Evolutionary conservation across 192 early-diverging fungal species (phyloP).

Genomic region (Coemansia sp.): DNA sequence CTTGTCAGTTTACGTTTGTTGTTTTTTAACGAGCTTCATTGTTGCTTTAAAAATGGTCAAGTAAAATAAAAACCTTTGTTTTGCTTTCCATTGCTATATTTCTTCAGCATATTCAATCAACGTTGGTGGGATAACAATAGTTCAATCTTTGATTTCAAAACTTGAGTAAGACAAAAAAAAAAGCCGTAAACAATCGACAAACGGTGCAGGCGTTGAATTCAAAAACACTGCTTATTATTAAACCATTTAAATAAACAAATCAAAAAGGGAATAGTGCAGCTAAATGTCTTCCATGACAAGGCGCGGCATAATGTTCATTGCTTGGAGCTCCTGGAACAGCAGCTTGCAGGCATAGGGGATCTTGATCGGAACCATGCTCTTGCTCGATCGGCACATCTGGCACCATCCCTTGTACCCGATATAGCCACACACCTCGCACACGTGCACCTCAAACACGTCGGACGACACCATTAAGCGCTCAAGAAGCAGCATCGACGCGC

Average conservation of each 20-base stretch:
- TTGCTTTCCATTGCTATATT: no score
- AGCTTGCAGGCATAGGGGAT: slow-evolving; percentile 98
- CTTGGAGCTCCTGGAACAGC: slow-evolving; percentile 95
- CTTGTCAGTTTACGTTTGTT: no score
- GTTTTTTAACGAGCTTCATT: no score
- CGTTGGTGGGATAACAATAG: no score
- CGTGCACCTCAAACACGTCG: slow-evolving; percentile 90
- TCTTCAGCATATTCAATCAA: no score
- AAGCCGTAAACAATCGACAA: no score
- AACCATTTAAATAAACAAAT: slow-evolving; percentile 1
- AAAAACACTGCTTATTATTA: not conserved
- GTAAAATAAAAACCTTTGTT: no score
- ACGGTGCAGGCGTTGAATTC: no score
- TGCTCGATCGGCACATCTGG: slow-evolving; percentile 84
- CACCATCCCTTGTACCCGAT: slow-evolving; percentile 91
- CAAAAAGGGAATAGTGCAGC: not conserved
- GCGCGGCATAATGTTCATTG: slow-evolving; percentile 90
- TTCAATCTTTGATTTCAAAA: slow-evolving; percentile 3
- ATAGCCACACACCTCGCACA: slow-evolving; percentile 88
- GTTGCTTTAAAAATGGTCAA: no score
- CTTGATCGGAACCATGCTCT: slow-evolving; percentile 85
- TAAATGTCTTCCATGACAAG: slow-evolving; percentile 64
- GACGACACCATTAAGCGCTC: slow-evolving; percentile 92
- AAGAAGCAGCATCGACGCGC: slow-evolving; percentile 87
- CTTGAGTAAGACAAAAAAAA: no score